Conservation (phyloP, 768 basidiomycete species). For the Suillus ampliporus region DNA sequence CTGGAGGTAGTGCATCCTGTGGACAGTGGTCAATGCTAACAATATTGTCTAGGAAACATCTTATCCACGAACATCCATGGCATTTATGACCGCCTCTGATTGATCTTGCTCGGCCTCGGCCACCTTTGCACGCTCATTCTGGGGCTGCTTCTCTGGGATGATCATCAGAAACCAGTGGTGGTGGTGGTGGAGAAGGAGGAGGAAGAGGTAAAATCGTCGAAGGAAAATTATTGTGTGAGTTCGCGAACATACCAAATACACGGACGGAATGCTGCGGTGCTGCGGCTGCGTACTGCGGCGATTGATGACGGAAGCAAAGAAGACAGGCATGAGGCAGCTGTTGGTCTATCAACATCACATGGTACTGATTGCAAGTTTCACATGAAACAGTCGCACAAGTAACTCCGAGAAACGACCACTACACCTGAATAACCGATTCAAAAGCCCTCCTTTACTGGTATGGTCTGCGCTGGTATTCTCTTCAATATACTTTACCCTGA, state of each 20-base stretch:
- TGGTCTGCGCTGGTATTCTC: slow-evolving; percentile 9
- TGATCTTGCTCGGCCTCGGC: slow-evolving; percentile 5
- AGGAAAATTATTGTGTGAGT: neutral
- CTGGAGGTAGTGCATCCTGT: slow-evolving; percentile 13
- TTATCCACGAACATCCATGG: slow-evolving; percentile 1
- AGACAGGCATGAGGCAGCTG: neutral
- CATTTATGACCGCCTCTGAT: neutral
- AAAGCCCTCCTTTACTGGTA: slow-evolving; percentile 20
- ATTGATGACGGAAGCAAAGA: neutral
- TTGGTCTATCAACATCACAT: neutral
- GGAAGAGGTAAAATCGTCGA: neutral
- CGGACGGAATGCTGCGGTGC: neutral
- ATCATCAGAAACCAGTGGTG: slow-evolving; percentile 1
- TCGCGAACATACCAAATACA: neutral
- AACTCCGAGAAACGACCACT: neutral
- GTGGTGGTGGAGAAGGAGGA: no score
- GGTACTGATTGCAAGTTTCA: neutral
- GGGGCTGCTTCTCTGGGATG: slow-evolving; percentile 10
- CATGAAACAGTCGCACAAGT: neutral
- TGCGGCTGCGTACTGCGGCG: slow-evolving; percentile 3
- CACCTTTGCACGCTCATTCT: neutral
- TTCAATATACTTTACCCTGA: slow-evolving; percentile 27
- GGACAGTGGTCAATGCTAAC: neutral
- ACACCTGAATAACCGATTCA: slow-evolving; percentile 25
- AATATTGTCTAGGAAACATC: neutral